Base-by-base conservation (phyloP, 495 filamentous ascomycete genomes). In the Podospora anserina region DNA sequence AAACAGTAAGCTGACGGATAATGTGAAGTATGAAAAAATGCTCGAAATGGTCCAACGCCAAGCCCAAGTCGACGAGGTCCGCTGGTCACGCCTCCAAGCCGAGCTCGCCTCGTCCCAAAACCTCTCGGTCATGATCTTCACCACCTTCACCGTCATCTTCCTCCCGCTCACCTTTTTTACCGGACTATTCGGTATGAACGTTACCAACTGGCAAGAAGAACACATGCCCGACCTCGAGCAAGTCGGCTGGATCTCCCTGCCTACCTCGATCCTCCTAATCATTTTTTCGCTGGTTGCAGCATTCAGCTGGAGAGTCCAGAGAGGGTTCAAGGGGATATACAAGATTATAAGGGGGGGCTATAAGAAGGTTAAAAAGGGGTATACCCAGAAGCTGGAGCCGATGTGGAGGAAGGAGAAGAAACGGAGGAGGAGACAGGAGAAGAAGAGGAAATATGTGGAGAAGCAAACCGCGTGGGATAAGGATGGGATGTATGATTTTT, bases 31-130 rank as follows among this genome's bases (percentile, higher is more conserved):
- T 65, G 86, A 89, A 68, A 88, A 88, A 49, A 82, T 90, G 13
- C 82, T 90, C 9, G 87, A 90, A 74, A 86, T 91, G 76, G 88
- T 88, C 61, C 88, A 90, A 66, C 88, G 88, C 32, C 88, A 91
- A 68, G 88, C 88, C 1, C 88, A 90, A 68, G 86, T 90, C 1
- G 87, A 89, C 71, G 88, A 91, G 67, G 85, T 88, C 6, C 86
- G 87, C 54, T 84, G 88, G 75, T 87, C 88, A 2, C 81, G 88
- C 1, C 78, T 87, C 68, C 86, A 90, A 66, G 86, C 87, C 5
- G 86, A 90, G 66, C 85, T 89, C 0, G 87, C 88, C 0, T 85
- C 86, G 34, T 84, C 83, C 53, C 88, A 90, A 70, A 88, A 86
- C 53, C 81, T 86, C 53, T 85, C 87, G 11, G 82, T 90, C 27